Conservation (phyloP, 371 early-diverging fungal genomes). For the Rhizopus sp. region DNA sequence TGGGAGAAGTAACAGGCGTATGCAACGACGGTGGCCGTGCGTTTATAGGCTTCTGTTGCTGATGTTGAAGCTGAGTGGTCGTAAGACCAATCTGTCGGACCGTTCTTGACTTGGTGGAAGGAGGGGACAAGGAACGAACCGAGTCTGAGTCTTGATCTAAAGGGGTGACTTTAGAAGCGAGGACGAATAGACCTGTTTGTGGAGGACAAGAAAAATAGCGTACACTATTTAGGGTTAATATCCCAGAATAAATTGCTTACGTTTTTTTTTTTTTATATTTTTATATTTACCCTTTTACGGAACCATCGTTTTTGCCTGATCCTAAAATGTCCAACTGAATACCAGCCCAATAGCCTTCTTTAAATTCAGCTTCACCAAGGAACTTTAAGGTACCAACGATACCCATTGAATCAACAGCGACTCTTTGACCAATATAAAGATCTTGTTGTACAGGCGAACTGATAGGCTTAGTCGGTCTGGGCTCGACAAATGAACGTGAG, state of each 20-base stretch:
- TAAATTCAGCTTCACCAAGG: slow-evolving; percentile 71
- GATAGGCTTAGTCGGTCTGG: slow-evolving; percentile 7
- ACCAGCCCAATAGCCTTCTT: slow-evolving; percentile 79
- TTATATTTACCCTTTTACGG: slow-evolving; percentile 59
- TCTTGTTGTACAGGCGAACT: slow-evolving; percentile 9
- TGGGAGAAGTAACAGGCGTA: slow-evolving; percentile 25
- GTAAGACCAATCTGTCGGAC: not conserved
- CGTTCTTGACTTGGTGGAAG: not conserved
- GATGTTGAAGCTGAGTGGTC: slow-evolving; percentile 1
- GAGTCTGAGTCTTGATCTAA: slow-evolving; percentile 37
- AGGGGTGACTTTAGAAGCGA: slow-evolving; percentile 26
- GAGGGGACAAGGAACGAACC: slow-evolving; percentile 39
- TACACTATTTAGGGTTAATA: slow-evolving; percentile 13
- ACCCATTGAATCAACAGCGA: slow-evolving; percentile 69
- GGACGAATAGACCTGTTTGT: slow-evolving; percentile 32
- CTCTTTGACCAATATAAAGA: slow-evolving; percentile 59
- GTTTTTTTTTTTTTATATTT: slow-evolving; percentile 1
- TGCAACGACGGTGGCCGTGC: slow-evolving; percentile 8
- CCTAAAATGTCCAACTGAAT: slow-evolving; percentile 70
- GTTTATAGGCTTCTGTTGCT: slow-evolving; percentile 17
- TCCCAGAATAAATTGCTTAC: not conserved
- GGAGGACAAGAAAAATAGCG: slow-evolving; percentile 35
- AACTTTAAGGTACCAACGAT: slow-evolving; percentile 75
- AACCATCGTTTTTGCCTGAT: slow-evolving; percentile 78
- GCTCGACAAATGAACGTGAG: slow-evolving; percentile 21